Conservation (phyloP, 73 alveolate genomes). For the Tetrahymena thermophila region DNA sequence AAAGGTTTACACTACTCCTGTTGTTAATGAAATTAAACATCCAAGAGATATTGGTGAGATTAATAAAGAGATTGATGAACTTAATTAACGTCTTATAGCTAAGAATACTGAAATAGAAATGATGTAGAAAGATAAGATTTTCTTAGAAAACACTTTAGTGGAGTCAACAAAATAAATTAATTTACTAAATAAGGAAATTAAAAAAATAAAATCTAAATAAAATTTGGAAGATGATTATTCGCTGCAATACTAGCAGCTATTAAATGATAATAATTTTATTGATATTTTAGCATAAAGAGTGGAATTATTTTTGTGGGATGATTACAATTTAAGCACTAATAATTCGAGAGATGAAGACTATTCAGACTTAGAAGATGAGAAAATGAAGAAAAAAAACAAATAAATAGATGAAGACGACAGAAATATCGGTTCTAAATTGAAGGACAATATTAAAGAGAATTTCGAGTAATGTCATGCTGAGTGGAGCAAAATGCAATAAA, state of each 20-base stretch:
- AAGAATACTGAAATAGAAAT: background rate
- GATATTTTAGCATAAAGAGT: background rate
- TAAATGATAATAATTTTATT: background rate
- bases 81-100: background rate
- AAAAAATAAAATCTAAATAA: background rate
- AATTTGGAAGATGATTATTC: background rate
- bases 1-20: slow-evolving; percentile 41
- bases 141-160: background rate
- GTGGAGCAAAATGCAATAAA: background rate
- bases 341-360: background rate
- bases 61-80: background rate
- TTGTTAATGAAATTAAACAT: background rate
- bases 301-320: background rate
- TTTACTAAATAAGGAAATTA: background rate
- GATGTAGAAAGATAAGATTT: background rate
- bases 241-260: background rate
- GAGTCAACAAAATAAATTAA: background rate
- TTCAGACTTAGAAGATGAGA: background rate
- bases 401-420: background rate
- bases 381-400: background rate
- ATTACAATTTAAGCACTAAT: background rate
- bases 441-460: background rate
- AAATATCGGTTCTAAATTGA: background rate
- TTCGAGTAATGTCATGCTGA: background rate
- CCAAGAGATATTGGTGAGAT: background rate